Base-by-base conservation (phyloP, 2,329 filamentous ascomycete genomes). In the Aspergillus viridinutans region DNA sequence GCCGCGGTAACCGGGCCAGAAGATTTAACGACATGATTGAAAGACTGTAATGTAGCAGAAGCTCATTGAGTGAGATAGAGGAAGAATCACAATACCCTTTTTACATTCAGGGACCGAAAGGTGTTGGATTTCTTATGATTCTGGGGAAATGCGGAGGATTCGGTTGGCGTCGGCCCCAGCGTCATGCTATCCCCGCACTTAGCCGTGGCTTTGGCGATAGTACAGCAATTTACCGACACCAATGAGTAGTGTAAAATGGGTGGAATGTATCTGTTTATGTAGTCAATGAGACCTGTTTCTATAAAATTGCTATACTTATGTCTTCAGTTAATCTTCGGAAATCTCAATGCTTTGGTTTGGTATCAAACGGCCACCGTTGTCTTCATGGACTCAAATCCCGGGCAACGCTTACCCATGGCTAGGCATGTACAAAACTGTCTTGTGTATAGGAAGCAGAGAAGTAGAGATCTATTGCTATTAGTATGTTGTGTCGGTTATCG, bases 141-240 rank as follows among this genome's bases (percentile, higher is more conserved):
- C 43, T 47, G 43, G 43, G 43, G 43, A 50, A 49, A 25, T 49
- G 61, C 56, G 61, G 64, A 66, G 62, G 25, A 49, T 56, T 67
- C 69, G 69, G 69, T 64, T 71, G 66, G 66, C 66, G 53, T 67
- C 67, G 68, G 68, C 50, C 43, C 45, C 25, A 8, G 21, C 50
- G 53, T 53, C 54, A 61, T 51, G 48, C 3, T 35, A 21, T 32
- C 28, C 28, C 49, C 49, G 49, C 20, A 12, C n/a, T 23, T 38
- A 51, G 32, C 49, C 49, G 49, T 21, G 12, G 10, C 14, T 50
- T 7, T 10, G n/a, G 9, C 3, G 40, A 43, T 43, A 17, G 14
- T 17, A 38, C 5, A 38, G 28, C 32, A 38, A 2, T 17, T 12
- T 38, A 17, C 4, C 32, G 14, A 35, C 32, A 17, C 17, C 12